Conservation (phyloP, 2,329 filamentous ascomycete genomes). For the Neofusicoccum umdonicola region DNA sequence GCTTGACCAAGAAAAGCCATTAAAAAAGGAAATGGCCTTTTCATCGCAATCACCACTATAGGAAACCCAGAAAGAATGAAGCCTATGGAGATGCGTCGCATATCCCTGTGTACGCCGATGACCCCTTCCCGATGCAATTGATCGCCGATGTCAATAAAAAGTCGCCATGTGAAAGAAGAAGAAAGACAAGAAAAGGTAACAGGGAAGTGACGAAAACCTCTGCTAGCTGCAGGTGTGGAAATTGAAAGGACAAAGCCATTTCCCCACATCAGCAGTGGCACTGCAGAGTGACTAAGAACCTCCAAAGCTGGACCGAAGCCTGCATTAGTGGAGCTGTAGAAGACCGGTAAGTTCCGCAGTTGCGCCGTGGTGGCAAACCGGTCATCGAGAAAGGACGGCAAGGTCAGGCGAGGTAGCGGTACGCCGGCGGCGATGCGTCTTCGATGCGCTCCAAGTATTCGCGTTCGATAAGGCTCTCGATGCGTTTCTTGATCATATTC, state of each 20-base stretch:
- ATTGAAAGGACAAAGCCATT: background rate
- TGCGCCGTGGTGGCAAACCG: background rate
- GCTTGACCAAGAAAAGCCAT: background rate
- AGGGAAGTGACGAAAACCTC: background rate
- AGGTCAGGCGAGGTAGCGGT: conserved; percentile 67
- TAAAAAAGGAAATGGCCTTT: background rate
- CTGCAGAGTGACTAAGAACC: background rate
- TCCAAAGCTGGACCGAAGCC: background rate
- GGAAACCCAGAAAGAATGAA: background rate
- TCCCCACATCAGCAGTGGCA: background rate
- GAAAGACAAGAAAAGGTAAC: background rate
- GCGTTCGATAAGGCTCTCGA: conserved; percentile 72
- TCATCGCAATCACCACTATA: background rate
- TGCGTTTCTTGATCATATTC: conserved; percentile 74
- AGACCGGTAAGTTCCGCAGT: background rate
- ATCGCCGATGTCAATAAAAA: background rate
- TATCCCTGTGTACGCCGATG: background rate
- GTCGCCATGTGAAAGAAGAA: background rate
- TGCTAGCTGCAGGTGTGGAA: background rate
- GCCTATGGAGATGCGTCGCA: background rate
- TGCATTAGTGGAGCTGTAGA: background rate
- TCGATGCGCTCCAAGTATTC: conserved; percentile 78
- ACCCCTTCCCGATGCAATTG: conserved; percentile 1
- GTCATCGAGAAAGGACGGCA: background rate
- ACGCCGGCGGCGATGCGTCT: conserved; percentile 59